Base-by-base conservation (phyloP, 306 rosid genomes). In the Sesbania bispinosa region DNA sequence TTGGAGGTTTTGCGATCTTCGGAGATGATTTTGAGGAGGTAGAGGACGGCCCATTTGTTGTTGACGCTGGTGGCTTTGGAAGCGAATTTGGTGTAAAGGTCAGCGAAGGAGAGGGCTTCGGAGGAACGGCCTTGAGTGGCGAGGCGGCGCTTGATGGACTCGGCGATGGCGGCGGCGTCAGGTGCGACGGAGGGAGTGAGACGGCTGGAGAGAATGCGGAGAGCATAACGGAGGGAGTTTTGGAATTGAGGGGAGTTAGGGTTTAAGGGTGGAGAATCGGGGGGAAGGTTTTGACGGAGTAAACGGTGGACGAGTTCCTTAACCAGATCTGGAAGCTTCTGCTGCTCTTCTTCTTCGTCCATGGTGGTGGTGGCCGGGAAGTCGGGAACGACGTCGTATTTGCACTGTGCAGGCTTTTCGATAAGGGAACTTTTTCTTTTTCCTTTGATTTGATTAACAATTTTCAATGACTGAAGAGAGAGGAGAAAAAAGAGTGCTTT, bases 341-440 rank as follows among this genome's bases (percentile, higher is more conserved):
- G 96, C 59, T 79, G 88, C 30, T 91, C 96, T 54, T 89, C 97
- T 74, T 93, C 98, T 53, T 94, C 97, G n/a, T 89, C 93, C 96
- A 95, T 95, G 1, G 45, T 36, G n/a, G n/a, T 35, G 61, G 33
- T 29, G 33, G 5, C 36, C 14, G 39, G 53, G 3, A n/a, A 5
- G 7, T 13, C 6, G 4, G 0, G 20, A 46, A 43, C 71, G 58
- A 21, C 10, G 71, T 65, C 53, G 74, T 46, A 2, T 10, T 0
- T 21, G 32, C 10, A 24, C 19, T 53, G 16, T 33, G 45, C 26
- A 21, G 33, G 33, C 46, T 59, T 59, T 57, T 59, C 41, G 2
- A 29, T 4, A 5, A 4, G 6, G 35, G 6, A 23, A 5, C 30
- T 21, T 60, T 60, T 35, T 38, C n/a, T 36, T 38, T 30, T 30